These are phyloP conservation scores for Setaria viridis DNA, from an alignment of 202 grass and related monocot species.

Conservation along the genomic window DNA sequence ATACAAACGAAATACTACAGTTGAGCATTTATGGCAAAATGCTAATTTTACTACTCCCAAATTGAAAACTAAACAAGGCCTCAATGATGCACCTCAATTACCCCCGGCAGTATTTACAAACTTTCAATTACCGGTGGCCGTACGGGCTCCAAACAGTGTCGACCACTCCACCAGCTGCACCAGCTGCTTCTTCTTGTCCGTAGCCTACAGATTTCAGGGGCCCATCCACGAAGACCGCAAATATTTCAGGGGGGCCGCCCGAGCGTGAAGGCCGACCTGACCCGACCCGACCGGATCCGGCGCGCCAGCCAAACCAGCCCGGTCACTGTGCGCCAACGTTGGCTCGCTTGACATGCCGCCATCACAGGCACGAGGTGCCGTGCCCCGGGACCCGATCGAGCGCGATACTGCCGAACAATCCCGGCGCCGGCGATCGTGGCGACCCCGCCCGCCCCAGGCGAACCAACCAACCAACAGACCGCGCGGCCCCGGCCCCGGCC, in stretches of 20 bases:
- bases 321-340: too few species aligned
- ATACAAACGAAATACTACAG: too few species aligned
- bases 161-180: neutral
- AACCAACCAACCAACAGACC: neutral
- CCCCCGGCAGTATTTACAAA: too few species aligned
- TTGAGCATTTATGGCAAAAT: too few species aligned
- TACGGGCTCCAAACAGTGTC: neutral
- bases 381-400: neutral
- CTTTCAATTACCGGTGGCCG: neutral
- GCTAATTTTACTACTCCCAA: too few species aligned
- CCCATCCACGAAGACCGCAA: neutral
- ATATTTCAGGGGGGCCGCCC: neutral
- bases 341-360: too few species aligned
- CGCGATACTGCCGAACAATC: neutral
- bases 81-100: neutral
- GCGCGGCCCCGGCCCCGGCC: neutral
- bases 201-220: neutral
- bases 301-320: neutral
- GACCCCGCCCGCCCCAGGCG: slow-evolving; percentile 12
- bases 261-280: neutral
- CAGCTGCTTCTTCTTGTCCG: neutral
- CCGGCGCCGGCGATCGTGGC: slow-evolving; percentile 23
- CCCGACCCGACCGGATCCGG: neutral
- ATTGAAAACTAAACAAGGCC: too few species aligned
- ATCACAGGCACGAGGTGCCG: neutral